Percentiles rank a stretch among this genome's conserved stretches.
These are phyloP conservation scores for Coniochaeta sp. DNA, from an alignment of 2,329 filamentous ascomycete genomes.

Conservation along the genomic window DNA sequence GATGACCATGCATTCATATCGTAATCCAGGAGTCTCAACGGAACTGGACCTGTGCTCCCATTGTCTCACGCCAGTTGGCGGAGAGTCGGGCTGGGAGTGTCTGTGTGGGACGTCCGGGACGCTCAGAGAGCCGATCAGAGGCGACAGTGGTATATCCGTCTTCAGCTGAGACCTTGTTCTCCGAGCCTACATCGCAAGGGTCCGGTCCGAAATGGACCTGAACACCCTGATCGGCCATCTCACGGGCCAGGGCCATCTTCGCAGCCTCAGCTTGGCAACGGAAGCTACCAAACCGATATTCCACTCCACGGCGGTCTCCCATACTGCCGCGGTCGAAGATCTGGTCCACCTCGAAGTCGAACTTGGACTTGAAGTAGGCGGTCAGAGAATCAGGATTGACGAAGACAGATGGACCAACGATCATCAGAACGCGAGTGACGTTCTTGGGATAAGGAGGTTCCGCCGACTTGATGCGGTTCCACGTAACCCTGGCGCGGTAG, in stretches of 20 bases:
- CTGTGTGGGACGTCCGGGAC: too few species aligned
- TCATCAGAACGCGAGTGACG: conserved; percentile 44
- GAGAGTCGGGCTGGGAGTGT: too few species aligned
- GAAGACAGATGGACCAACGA: conserved; percentile 35
- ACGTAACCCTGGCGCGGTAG: conserved; percentile 27
- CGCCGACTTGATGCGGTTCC: conserved; percentile 31
- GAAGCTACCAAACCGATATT: conserved; percentile 49
- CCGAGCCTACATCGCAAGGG: conserved; percentile 8
- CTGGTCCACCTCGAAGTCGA: conserved; percentile 41
- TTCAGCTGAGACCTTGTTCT: background rate
- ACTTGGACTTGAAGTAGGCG: conserved; percentile 31
- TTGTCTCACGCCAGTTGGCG: too few species aligned
- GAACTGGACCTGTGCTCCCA: too few species aligned
- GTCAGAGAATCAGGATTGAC: conserved; percentile 35
- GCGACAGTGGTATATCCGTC: background rate
- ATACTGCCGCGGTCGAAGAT: conserved; percentile 19
- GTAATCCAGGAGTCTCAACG: too few species aligned
- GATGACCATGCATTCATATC: too few species aligned
- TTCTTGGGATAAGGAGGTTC: too few species aligned
- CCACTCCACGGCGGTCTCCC: conserved; percentile 24
- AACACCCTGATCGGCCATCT: conserved; percentile 11
- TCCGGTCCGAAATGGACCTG: conserved; percentile 13
- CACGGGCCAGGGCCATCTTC: conserved; percentile 20
- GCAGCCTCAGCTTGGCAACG: conserved; percentile 47
- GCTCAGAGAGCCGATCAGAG: background rate